These are phyloP conservation scores for Pythium rhizo-oryzae DNA, from an alignment of 352 stramenopile species.

Conservation along the genomic window DNA sequence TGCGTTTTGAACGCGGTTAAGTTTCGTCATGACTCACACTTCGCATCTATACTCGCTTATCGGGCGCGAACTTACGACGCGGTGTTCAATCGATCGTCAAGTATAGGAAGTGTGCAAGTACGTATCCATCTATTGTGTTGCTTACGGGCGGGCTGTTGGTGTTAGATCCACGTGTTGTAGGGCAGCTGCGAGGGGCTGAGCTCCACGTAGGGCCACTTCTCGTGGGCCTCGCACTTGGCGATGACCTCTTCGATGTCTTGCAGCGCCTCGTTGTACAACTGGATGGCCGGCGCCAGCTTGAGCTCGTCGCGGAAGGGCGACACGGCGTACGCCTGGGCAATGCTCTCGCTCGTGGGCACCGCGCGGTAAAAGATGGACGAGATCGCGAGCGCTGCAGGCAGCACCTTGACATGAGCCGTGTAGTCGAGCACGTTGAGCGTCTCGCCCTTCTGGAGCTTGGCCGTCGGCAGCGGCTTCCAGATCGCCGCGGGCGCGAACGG, in stretches of 20 bases:
- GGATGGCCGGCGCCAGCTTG: not conserved
- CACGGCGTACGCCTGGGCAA: not conserved
- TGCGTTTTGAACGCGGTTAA: too few relatives aligned
- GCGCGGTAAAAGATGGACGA: not conserved
- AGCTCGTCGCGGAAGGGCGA: not conserved
- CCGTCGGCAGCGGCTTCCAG: constrained; percentile 21
- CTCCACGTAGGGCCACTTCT: not conserved
- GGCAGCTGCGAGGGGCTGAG: not conserved
- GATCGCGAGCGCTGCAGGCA: not conserved
- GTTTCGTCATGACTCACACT: too few relatives aligned
- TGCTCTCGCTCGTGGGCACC: not conserved
- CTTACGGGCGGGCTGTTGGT: too few relatives aligned
- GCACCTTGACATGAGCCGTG: not conserved
- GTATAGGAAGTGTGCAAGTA: too few relatives aligned
- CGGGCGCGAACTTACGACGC: too few relatives aligned
- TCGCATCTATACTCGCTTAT: too few relatives aligned
- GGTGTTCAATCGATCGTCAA: too few relatives aligned
- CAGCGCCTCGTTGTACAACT: not conserved
- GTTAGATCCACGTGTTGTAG: not conserved
- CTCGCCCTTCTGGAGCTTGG: constrained; percentile 9
- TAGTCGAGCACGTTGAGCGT: constrained; percentile 16
- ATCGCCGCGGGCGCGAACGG: constrained; percentile 21
- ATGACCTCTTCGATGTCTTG: not conserved
- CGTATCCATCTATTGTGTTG: too few relatives aligned
- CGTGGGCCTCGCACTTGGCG: not conserved